Evolutionary conservation across 345 rosid species (phyloP).

Genomic region (Populus simonii): DNA sequence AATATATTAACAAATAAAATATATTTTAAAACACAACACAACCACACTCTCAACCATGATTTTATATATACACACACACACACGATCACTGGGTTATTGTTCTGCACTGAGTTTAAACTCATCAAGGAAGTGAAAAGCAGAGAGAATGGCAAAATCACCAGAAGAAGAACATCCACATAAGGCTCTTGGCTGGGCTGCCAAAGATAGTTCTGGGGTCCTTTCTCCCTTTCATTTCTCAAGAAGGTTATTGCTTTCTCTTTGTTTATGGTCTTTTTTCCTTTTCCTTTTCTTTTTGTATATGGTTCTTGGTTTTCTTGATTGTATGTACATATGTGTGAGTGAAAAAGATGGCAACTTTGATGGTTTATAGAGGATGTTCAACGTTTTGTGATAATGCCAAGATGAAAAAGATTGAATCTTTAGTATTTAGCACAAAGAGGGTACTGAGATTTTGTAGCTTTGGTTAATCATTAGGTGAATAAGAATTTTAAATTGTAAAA

Average conservation of each 20-base stretch:
- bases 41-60: too few relatives aligned
- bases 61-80: too few relatives aligned
- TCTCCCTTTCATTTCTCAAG: conserved; percentile 81
- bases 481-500: not conserved
- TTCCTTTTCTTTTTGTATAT: not conserved
- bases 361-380: not conserved
- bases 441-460: not conserved
- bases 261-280: not conserved
- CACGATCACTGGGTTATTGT: not conserved
- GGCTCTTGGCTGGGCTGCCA: conserved; percentile 83
- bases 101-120: not conserved
- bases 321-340: not conserved
- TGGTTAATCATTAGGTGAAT: not conserved
- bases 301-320: not conserved
- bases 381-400: not conserved
- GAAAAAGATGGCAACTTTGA: not conserved
- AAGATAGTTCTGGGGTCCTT: conserved; percentile 59
- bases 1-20: too few relatives aligned
- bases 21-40: too few relatives aligned
- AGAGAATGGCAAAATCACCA: conserved; percentile 56
- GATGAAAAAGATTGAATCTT: not conserved
- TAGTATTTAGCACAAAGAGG: not conserved
- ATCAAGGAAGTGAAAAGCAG: not conserved
- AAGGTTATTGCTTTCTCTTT: conserved; percentile 40
- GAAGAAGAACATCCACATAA: conserved; percentile 64